phyloP scores from a whole-genome alignment of 441 rosid species.

The Erodium chrysanthum region DNA sequence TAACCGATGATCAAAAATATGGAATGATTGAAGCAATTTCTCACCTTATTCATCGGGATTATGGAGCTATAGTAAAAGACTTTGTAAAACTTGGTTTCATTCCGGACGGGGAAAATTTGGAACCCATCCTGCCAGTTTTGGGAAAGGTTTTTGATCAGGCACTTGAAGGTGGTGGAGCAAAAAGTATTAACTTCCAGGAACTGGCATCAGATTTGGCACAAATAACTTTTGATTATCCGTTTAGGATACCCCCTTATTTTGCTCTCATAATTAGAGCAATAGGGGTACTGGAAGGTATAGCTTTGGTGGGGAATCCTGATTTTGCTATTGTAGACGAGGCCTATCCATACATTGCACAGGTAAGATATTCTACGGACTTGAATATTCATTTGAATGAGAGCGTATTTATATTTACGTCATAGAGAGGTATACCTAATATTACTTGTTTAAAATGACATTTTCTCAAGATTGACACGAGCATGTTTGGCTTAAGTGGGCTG shows the following conservation, averaged over 20 bases:
- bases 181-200: conserved; percentile 85
- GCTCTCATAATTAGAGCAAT: conserved; percentile 95
- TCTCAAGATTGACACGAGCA: background rate
- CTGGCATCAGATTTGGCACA: conserved; percentile 93
- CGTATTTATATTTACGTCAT: background rate
- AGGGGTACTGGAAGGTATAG: conserved; percentile 94
- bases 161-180: conserved; percentile 97
- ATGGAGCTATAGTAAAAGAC: conserved; percentile 81
- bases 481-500: background rate
- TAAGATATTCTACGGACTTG: conserved; percentile 19
- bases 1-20: conserved; percentile 91
- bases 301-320: conserved; percentile 88
- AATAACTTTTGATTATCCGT: conserved; percentile 94
- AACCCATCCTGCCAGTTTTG: conserved; percentile 88
- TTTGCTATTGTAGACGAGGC: conserved; percentile 96
- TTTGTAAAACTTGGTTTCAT: conserved; percentile 93
- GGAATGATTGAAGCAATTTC: conserved; percentile 99
- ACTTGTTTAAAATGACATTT: background rate
- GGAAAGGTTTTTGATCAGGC: conserved; percentile 99
- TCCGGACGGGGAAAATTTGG: conserved; percentile 90
- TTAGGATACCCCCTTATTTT: conserved; percentile 94
- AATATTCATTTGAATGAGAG: background rate
- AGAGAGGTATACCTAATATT: background rate
- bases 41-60: conserved; percentile 90
- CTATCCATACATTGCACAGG: conserved; percentile 96